Base-by-base conservation (phyloP, 768 basidiomycete genomes). In the Lactarius indigo region DNA sequence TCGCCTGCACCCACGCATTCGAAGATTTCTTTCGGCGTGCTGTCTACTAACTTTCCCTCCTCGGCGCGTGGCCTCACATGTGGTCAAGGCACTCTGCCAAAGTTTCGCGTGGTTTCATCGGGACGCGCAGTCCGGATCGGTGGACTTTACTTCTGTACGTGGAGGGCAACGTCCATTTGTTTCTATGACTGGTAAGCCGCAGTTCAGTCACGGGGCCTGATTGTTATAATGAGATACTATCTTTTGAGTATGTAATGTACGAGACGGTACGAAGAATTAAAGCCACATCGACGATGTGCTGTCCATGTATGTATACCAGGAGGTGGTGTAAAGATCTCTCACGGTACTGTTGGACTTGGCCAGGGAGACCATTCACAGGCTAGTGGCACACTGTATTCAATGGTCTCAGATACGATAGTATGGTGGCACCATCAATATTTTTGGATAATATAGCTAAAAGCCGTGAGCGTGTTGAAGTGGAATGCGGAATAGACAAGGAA, bases 371-470 rank as follows among this genome's bases (percentile, higher is more conserved):
- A 54, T n/a, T 54, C 23, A n/a, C 5, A 15, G 26, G 12, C 28
- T 15, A 1, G 15, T 39, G 5, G 9, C 56, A 35, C 33, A 23
- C 30, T 12, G 17, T 33, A 20, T 30, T 33, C 56, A 30, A 57
- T 57, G 28, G 7, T 2, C 28, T 12, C 15, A 31, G 9, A 28
- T 17, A n/a, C 5, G 2, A 57, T 57, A 35, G 35, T 35, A 72
- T 23, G 47, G 10, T 12, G 68, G 75, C 64, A n/a, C 74, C 69
- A 59, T 74, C 72, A 65, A 65, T 73, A 0, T 47, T 72, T 67
- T 0, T 73, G 73, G 66, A 78, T 77, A 61, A 78, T 74, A 35
- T 63, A 78, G 76, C 77, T 78, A 33, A 17, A 20, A 17, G n/a
- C 20, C 30, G n/a, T 44, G 31, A 52, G 41, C 18, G 15, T 35